Conservation (phyloP, 1,284 basidiomycete species). For the Phlebopus sp. region DNA sequence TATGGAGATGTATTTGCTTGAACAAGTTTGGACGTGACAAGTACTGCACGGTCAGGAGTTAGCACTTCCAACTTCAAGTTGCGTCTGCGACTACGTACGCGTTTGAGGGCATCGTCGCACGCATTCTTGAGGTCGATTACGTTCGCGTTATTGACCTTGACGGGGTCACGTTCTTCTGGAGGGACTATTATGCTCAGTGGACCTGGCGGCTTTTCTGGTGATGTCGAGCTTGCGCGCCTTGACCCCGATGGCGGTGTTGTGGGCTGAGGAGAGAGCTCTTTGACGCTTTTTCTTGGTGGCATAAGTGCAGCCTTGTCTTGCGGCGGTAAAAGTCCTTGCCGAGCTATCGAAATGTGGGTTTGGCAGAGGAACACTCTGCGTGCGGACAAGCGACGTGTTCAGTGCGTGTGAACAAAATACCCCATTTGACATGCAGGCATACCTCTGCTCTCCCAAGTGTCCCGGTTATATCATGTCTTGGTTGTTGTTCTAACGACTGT, state of each 20-base stretch:
- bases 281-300: constrained; percentile 20
- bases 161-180: constrained; percentile 53
- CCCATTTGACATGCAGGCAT: background rate
- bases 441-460: background rate
- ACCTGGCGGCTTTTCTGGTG: constrained; percentile 47
- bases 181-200: constrained; percentile 50
- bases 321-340: background rate
- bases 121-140: constrained; percentile 83
- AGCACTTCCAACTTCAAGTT: background rate
- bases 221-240: constrained; percentile 34
- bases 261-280: constrained; percentile 14
- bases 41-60: constrained; percentile 48
- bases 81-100: constrained; percentile 51
- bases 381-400: constrained; percentile 25
- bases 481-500: no score
- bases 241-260: constrained; percentile 9
- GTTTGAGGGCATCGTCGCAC: constrained; percentile 86
- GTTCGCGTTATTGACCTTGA: constrained; percentile 85
- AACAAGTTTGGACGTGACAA: constrained; percentile 78
- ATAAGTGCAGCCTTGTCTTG: constrained; percentile 10
- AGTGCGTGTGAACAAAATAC: constrained; percentile 20
- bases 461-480: no score
- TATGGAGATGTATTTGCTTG: constrained; percentile 81
- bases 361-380: constrained; percentile 1
- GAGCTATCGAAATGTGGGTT: background rate